Percentiles rank a stretch among this genome's conserved stretches.
Conservation (phyloP, 1,284 basidiomycete genomes). For the Moesziomyces antarcticus region DNA sequence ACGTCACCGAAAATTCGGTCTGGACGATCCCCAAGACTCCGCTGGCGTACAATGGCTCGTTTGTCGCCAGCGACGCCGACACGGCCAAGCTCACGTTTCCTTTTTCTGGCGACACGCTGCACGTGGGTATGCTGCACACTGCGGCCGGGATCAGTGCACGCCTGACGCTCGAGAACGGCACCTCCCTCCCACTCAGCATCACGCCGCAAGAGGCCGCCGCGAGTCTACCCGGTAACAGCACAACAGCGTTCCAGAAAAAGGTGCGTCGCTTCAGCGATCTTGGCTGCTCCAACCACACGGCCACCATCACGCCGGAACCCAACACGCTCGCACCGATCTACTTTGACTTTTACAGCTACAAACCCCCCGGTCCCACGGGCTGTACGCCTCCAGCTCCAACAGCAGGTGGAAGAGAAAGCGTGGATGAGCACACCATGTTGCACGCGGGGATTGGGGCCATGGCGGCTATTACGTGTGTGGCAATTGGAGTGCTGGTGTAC, state of each 20-base stretch:
- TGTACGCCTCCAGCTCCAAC: not conserved
- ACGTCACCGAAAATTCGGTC: not conserved
- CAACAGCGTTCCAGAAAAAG: conserved; percentile 21
- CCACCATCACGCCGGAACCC: conserved; percentile 1
- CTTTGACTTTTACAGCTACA: conserved; percentile 32
- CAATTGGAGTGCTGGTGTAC: conserved; percentile 1
- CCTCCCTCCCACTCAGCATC: conserved; percentile 6
- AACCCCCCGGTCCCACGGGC: not conserved
- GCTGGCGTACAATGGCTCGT: conserved; percentile 12
- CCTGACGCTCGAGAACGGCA: conserved; percentile 20
- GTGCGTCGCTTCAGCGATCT: conserved; percentile 9
- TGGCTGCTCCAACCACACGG: conserved; percentile 26
- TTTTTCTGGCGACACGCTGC: conserved; percentile 24
- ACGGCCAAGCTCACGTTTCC: conserved; percentile 11
- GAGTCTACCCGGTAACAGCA: conserved; percentile 7
- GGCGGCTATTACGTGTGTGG: conserved; percentile 8
- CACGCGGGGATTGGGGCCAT: conserved; percentile 18
- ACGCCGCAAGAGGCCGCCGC: conserved; percentile 9
- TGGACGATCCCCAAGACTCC: conserved; percentile 6
- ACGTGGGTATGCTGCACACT: conserved; percentile 23
- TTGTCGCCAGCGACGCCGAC: conserved; percentile 4
- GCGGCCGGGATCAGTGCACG: conserved; percentile 5
- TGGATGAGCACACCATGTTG: conserved; percentile 3
- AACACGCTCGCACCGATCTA: not conserved
- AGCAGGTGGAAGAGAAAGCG: too few species aligned